phyloP scores from a whole-genome alignment of 768 basidiomycete species.

The Dioszegia aurantiaca region DNA sequence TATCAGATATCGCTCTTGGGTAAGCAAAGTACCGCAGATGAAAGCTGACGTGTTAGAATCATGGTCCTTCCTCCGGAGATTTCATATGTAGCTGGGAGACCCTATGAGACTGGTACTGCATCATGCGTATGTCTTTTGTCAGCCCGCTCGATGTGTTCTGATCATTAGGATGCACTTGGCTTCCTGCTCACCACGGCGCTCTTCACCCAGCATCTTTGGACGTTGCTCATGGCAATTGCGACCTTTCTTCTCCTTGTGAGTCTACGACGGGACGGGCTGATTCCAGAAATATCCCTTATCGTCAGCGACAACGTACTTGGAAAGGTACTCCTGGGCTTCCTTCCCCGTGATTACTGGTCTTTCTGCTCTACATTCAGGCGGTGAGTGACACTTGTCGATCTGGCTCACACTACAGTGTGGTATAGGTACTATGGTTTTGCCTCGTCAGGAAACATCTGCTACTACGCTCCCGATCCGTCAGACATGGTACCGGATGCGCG shows the following conservation, averaged over 20 bases:
- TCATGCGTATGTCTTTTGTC: constrained; percentile 38
- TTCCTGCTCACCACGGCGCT: constrained; percentile 44
- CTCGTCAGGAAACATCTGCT: constrained; percentile 37
- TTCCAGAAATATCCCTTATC: constrained; percentile 47
- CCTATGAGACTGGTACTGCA: constrained; percentile 24
- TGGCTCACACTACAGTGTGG: constrained; percentile 35
- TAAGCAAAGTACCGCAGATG: constrained; percentile 20
- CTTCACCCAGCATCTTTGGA: constrained; percentile 51
- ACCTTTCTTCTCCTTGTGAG: constrained; percentile 46
- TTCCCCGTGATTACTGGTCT: constrained; percentile 34
- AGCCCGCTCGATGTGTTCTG: neutral
- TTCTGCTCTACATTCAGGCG: constrained; percentile 39
- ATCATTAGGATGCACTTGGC: constrained; percentile 38
- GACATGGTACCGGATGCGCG: constrained; percentile 24
- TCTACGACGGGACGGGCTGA: neutral
- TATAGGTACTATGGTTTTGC: constrained; percentile 36
- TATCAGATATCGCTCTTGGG: constrained; percentile 47
- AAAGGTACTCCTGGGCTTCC: constrained; percentile 33
- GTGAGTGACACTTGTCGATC: constrained; percentile 22
- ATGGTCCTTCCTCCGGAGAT: constrained; percentile 30
- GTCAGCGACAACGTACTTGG: constrained; percentile 29
- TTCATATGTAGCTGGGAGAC: constrained; percentile 26
- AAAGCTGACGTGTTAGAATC: constrained; percentile 24
- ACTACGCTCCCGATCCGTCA: constrained; percentile 30
- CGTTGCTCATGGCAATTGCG: constrained; percentile 45